phyloP scores from a whole-genome alignment of 805 yeast species.

The Candida odintsovae region DNA sequence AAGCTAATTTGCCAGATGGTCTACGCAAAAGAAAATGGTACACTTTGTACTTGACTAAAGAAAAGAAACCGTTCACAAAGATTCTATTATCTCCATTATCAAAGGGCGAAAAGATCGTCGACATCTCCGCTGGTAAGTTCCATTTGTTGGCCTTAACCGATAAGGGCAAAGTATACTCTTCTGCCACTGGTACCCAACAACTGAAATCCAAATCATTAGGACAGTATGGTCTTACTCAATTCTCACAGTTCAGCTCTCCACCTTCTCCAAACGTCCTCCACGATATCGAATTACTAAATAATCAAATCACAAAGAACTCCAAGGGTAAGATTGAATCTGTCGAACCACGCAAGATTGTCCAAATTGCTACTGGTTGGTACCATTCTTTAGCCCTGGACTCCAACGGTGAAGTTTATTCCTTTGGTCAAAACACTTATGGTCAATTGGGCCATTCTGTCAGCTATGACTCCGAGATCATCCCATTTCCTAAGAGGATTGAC shows the following conservation, averaged over 20 bases:
- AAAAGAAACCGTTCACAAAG: slow-evolving; percentile 7
- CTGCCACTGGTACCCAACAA: slow-evolving; percentile 46
- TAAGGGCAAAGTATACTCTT: slow-evolving; percentile 55
- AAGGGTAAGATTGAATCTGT: slow-evolving; percentile 17
- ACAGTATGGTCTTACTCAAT: slow-evolving; percentile 77
- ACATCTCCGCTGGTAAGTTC: slow-evolving; percentile 53
- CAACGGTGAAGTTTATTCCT: slow-evolving; percentile 68
- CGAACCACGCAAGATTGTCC: slow-evolving; percentile 40
- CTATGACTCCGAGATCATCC: slow-evolving; percentile 58
- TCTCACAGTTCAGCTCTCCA: slow-evolving; percentile 56
- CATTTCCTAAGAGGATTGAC: slow-evolving; percentile 59
- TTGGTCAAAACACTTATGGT: slow-evolving; percentile 85
- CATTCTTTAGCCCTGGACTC: slow-evolving; percentile 70
- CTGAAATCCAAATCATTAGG: slow-evolving; percentile 44
- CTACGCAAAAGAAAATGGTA: slow-evolving; percentile 10
- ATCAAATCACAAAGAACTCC: slow-evolving; percentile 25
- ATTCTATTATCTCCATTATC: slow-evolving; percentile 5
- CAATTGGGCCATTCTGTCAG: slow-evolving; percentile 70
- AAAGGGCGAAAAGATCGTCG: slow-evolving; percentile 43
- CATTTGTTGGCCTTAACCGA: slow-evolving; percentile 65
- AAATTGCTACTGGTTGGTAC: slow-evolving; percentile 67
- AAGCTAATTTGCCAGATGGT: slow-evolving; percentile 1
- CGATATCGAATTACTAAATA: slow-evolving; percentile 55
- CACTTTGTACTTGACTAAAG: slow-evolving; percentile 2
- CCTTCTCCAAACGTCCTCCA: slow-evolving; percentile 44